These are phyloP conservation scores for Sporothrix globosa DNA, from an alignment of 2,329 filamentous ascomycete genomes.

Conservation along the genomic window DNA sequence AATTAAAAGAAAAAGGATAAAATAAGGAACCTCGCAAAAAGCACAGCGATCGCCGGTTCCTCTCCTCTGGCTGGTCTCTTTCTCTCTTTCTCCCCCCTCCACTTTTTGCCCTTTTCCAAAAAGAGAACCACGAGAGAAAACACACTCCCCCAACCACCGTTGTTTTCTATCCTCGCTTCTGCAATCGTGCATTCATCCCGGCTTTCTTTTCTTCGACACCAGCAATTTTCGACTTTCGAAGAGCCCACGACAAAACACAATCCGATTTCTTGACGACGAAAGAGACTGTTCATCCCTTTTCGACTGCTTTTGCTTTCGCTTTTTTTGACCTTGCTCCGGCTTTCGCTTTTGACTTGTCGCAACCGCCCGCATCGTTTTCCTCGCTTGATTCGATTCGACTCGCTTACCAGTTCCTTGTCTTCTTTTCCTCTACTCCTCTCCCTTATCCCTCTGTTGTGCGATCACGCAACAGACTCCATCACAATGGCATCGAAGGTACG, in stretches of 20 bases:
- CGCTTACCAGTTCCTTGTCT: background rate
- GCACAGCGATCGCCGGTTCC: constrained; percentile 31
- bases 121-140: constrained; percentile 22
- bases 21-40: constrained; percentile 29
- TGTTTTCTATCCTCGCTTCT: constrained; percentile 28
- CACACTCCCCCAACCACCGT: constrained; percentile 32
- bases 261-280: background rate
- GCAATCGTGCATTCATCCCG: constrained; percentile 26
- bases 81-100: constrained; percentile 25
- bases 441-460: background rate
- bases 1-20: constrained; percentile 26
- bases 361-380: constrained; percentile 1
- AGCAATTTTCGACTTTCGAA: background rate
- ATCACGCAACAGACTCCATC: constrained; percentile 5
- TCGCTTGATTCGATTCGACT: constrained; percentile 8
- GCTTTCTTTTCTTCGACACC: constrained; percentile 22
- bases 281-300: background rate
- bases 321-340: background rate
- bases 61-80: constrained; percentile 18
- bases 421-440: constrained; percentile 2
- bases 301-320: background rate
- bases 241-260: background rate
- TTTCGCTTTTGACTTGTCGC: constrained; percentile 5
- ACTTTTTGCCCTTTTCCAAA: constrained; percentile 30
- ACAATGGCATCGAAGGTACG: constrained; percentile 35